Evolutionary conservation across 495 filamentous ascomycete species (phyloP).

Genomic region (Talaromyces thailandensis): DNA sequence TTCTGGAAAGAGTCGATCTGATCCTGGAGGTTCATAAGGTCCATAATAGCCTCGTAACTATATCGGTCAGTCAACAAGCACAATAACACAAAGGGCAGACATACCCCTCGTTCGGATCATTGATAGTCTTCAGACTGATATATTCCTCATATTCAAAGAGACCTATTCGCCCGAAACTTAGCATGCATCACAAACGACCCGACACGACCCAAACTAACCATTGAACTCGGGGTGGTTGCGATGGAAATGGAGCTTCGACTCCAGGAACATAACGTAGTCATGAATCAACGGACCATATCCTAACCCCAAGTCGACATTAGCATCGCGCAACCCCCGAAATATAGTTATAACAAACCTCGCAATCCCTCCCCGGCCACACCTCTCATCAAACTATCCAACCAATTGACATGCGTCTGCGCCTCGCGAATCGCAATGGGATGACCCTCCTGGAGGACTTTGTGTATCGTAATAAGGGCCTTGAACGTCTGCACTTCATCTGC

Average conservation of each 20-base stretch:
- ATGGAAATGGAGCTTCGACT: conserved; percentile 90
- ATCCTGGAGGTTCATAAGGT: conserved; percentile 94
- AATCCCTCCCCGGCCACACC: conserved; percentile 79
- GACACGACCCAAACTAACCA: conserved; percentile 39
- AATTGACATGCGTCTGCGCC: conserved; percentile 77
- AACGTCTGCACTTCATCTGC: conserved; percentile 94
- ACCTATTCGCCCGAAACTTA: conserved; percentile 27
- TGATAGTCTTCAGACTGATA: conserved; percentile 93
- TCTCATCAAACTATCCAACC: conserved; percentile 87
- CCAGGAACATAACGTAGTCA: conserved; percentile 91
- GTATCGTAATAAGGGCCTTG: conserved; percentile 84
- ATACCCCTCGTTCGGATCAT: conserved; percentile 93
- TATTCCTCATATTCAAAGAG: conserved; percentile 99
- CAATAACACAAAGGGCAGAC: neutral
- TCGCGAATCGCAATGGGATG: conserved; percentile 82
- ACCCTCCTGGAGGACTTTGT: conserved; percentile 95
- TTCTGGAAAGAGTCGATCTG: conserved; percentile 98
- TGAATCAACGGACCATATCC: conserved; percentile 88
- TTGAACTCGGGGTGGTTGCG: conserved; percentile 97
- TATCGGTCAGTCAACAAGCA: conserved; percentile 11
- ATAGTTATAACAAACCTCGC: conserved; percentile 43
- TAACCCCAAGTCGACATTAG: conserved; percentile 14
- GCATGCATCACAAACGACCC: neutral
- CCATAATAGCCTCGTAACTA: conserved; percentile 90
- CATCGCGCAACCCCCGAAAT: neutral